Evolutionary conservation across 345 rosid species (phyloP), one percentile per base, ranked within the genome.

Genomic region (Iberis pinnata): DNA sequence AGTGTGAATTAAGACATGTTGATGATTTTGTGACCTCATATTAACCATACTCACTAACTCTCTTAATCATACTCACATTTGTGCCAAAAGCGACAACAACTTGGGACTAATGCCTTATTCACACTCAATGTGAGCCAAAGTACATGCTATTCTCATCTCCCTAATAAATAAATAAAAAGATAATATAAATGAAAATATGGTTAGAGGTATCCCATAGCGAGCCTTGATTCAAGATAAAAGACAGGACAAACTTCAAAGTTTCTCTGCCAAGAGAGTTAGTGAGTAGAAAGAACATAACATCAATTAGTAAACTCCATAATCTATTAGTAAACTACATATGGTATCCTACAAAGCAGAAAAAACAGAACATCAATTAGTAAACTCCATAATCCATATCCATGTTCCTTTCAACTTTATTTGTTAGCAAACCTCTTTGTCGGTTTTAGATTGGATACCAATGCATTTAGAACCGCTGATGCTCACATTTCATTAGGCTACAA

Each of bases 211-310:
- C 33, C 15, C 5, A 27, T 9, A 29, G 1, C 2, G 53, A 39
- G 12, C 16, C 15, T 58, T 33, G 54, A 11, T 22, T 24, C 7
- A 8, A n/a, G 58, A 29, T 29, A 51, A 37, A 58, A 58, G 37
- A 44, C 53, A 40, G 19, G 63, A 56, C 75, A 69, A 65, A 92
- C 96, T 85, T 92, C 61, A 88, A 81, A 49, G 96, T 88, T 78
- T 92, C 98, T 61, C 98, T 96, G 43, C 98, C 98, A 68, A 92
- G 86, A 80, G n/a, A n/a, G n/a, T n/a, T n/a, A n/a, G n/a, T n/a
- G n/a, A n/a, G n/a, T n/a, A n/a, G n/a, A n/a, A n/a, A n/a, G n/a
- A n/a, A n/a, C n/a, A n/a, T n/a, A n/a, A n/a, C n/a, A n/a, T n/a
- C n/a, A n/a, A n/a, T n/a, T n/a, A n/a, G n/a, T n/a, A n/a, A n/a